phyloP scores from a whole-genome alignment of 208 protist species.

The Phytomonas sp. region DNA sequence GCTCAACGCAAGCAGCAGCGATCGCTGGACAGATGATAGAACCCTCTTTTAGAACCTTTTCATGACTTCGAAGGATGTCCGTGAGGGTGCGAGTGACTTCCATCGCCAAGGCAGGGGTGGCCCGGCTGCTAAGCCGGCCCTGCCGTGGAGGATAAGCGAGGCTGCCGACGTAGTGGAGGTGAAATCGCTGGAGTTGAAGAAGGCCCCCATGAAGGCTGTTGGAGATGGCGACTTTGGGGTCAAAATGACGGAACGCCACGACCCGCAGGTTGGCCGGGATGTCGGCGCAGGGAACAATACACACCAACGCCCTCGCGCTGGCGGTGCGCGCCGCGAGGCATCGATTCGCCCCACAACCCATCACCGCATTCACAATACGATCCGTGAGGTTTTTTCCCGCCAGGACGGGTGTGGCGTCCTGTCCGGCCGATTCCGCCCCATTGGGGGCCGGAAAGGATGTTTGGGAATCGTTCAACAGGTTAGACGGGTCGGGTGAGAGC shows the following conservation, averaged over 20 bases:
- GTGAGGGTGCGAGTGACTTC: slow-evolving; percentile 17
- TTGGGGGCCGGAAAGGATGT: not conserved
- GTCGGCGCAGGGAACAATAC: slow-evolving; percentile 44
- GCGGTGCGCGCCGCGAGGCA: slow-evolving; percentile 79
- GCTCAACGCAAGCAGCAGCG: slow-evolving; percentile 32
- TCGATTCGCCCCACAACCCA: slow-evolving; percentile 33
- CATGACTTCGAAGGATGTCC: slow-evolving; percentile 14
- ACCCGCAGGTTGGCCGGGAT: not conserved
- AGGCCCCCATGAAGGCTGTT: slow-evolving; percentile 72
- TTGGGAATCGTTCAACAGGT: slow-evolving; percentile 4
- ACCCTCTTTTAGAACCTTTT: slow-evolving; percentile 12
- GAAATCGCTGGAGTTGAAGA: slow-evolving; percentile 73
- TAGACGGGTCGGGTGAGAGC: slow-evolving; percentile 72
- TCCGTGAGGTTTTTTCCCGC: slow-evolving; percentile 13
- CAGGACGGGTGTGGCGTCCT: too few species aligned
- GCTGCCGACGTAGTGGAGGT: slow-evolving; percentile 70
- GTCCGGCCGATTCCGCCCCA: not conserved
- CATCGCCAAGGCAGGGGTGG: slow-evolving; percentile 13
- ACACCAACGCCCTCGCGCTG: slow-evolving; percentile 63
- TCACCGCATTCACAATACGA: slow-evolving; percentile 47
- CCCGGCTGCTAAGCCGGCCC: slow-evolving; percentile 28
- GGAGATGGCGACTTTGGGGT: not conserved
- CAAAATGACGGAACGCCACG: not conserved
- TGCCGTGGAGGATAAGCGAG: slow-evolving; percentile 26
- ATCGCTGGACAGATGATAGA: slow-evolving; percentile 45